These are phyloP conservation scores for Astraeus odoratus DNA, from an alignment of 768 basidiomycete genomes.

Conservation along the genomic window DNA sequence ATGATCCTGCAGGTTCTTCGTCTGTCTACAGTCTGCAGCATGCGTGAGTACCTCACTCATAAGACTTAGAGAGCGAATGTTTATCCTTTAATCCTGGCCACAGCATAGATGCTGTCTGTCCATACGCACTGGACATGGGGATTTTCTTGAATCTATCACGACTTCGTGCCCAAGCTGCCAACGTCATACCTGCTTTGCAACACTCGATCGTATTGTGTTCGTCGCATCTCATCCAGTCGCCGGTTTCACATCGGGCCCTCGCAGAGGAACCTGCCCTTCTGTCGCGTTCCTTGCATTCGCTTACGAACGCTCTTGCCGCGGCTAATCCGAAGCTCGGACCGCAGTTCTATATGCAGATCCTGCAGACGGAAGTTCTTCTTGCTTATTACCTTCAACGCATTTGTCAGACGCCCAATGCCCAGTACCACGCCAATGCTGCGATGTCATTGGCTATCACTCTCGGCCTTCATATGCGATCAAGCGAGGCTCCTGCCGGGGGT, in stretches of 20 bases:
- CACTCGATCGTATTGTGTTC: conserved; percentile 49
- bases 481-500: not conserved
- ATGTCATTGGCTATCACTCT: conserved; percentile 39
- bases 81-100: not conserved
- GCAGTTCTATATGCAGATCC: conserved; percentile 40
- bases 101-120: conserved; percentile 37
- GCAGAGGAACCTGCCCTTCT: conserved; percentile 40
- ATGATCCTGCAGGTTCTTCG: not conserved
- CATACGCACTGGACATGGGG: conserved; percentile 51
- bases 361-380: conserved; percentile 61
- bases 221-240: conserved; percentile 33
- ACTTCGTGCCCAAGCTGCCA: conserved; percentile 35
- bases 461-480: conserved; percentile 36
- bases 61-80: not conserved
- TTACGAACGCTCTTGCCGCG: conserved; percentile 39
- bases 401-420: conserved; percentile 55
- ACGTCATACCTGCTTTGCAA: conserved; percentile 43
- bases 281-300: conserved; percentile 40
- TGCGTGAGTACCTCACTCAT: not conserved
- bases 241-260: conserved; percentile 26
- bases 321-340: conserved; percentile 24
- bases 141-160: conserved; percentile 55
- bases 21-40: not conserved
- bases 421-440: conserved; percentile 45
- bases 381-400: conserved; percentile 58